phyloP scores from a whole-genome alignment of 176 grass and related monocot genomes.

The Rhynchospora breviuscula region DNA sequence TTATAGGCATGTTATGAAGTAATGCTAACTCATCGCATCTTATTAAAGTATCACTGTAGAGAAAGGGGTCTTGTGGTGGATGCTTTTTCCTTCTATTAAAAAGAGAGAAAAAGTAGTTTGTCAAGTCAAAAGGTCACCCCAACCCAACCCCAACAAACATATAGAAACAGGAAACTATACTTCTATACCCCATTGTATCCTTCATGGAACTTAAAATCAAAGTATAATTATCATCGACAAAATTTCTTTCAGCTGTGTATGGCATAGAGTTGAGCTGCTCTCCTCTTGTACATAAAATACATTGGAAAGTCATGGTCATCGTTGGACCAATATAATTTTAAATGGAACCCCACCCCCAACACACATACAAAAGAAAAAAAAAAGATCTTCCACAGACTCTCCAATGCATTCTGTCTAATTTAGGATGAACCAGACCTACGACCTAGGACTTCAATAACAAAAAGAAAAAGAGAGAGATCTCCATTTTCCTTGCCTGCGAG shows the following conservation, averaged over 20 bases:
- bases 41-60: background rate
- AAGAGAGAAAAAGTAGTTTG: too few species aligned
- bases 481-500: slow-evolving; percentile 40
- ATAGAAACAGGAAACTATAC: background rate
- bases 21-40: background rate
- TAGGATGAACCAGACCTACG: background rate
- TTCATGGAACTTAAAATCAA: background rate
- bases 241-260: background rate
- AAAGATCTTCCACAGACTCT: background rate
- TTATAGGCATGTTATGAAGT: background rate
- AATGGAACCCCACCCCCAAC: background rate
- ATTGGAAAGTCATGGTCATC: background rate
- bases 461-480: background rate
- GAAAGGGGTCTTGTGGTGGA: background rate
- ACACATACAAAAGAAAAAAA: too few species aligned
- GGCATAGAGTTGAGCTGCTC: background rate
- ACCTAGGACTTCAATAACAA: background rate
- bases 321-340: background rate
- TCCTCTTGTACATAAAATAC: background rate
- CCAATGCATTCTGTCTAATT: background rate
- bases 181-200: background rate
- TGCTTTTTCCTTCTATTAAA: background rate
- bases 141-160: background rate
- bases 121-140: too few species aligned
- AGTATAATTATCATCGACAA: background rate